These are phyloP conservation scores for Diaporthe sp. DNA, from an alignment of 2,329 filamentous ascomycete species.

Conservation along the genomic window DNA sequence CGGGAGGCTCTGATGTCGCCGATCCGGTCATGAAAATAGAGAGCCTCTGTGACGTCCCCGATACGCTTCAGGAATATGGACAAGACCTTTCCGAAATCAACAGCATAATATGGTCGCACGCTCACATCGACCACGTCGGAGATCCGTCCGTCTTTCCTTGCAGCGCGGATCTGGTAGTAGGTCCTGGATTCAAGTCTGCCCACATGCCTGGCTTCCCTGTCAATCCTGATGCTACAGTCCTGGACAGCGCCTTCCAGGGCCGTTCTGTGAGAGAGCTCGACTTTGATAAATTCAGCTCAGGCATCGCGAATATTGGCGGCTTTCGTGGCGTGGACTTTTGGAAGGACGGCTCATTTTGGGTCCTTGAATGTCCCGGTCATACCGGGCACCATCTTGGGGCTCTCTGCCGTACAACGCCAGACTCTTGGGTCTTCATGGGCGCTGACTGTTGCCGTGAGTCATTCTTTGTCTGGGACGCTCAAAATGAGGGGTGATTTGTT, in stretches of 20 bases:
- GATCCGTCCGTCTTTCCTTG: conserved; percentile 41
- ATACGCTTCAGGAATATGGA: not conserved
- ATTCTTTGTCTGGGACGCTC: no score
- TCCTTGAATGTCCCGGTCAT: conserved; percentile 43
- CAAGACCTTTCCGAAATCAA: not conserved
- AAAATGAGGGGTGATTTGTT: not conserved
- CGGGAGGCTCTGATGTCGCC: not conserved
- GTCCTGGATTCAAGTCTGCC: conserved; percentile 42
- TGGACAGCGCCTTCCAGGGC: conserved; percentile 23
- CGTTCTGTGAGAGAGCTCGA: conserved; percentile 34
- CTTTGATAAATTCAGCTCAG: not conserved
- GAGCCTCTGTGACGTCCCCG: not conserved
- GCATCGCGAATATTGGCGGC: conserved; percentile 29
- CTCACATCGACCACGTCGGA: conserved; percentile 44
- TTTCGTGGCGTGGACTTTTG: conserved; percentile 43
- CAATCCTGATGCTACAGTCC: conserved; percentile 36
- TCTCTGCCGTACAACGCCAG: conserved; percentile 41
- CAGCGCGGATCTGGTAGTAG: conserved; percentile 42
- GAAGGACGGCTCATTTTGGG: conserved; percentile 43
- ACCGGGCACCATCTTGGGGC: conserved; percentile 41
- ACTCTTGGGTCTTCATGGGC: conserved; percentile 15
- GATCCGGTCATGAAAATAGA: conserved; percentile 17
- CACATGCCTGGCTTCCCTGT: conserved; percentile 42
- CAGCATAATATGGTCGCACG: not conserved
- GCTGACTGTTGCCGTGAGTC: conserved; percentile 28